Evolutionary conservation across 495 filamentous ascomycete genomes (phyloP).

Genomic region (Penicillium fimorum): DNA sequence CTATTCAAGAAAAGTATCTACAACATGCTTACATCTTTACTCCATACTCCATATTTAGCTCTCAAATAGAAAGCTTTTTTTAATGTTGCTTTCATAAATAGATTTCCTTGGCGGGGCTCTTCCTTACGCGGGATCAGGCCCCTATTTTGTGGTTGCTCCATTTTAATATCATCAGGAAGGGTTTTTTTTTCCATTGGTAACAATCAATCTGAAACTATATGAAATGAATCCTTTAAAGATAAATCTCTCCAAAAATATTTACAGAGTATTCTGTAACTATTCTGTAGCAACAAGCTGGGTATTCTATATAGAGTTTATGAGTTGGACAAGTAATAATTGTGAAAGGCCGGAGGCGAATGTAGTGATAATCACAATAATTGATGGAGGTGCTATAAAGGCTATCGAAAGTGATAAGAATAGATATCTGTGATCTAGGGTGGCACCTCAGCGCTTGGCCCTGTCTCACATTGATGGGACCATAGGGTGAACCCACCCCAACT

Average conservation of each 20-base stretch:
- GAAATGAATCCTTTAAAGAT: background rate
- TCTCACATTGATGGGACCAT: conserved; percentile 11
- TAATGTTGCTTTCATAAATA: background rate
- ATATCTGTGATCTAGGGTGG: conserved; percentile 2
- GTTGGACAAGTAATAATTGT: background rate
- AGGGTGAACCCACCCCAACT: conserved; percentile 4
- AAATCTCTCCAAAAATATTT: background rate
- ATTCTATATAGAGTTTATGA: background rate
- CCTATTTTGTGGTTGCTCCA: conserved; percentile 2
- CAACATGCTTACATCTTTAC: background rate
- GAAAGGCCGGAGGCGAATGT: background rate
- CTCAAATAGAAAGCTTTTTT: background rate
- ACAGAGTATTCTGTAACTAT: background rate
- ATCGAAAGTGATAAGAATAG: conserved; percentile 2
- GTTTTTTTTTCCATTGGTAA: background rate
- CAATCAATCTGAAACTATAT: conserved; percentile 8
- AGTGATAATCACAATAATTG: conserved; percentile 7
- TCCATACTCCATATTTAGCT: background rate
- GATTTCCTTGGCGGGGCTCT: background rate
- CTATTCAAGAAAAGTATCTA: background rate
- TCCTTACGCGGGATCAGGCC: background rate
- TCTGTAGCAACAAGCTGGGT: background rate
- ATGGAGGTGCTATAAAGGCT: background rate
- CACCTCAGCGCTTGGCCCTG: conserved; percentile 3
- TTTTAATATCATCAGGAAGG: background rate